Evolutionary conservation across 352 stramenopile species (phyloP).

Genomic region (Sclerospora graminicola): DNA sequence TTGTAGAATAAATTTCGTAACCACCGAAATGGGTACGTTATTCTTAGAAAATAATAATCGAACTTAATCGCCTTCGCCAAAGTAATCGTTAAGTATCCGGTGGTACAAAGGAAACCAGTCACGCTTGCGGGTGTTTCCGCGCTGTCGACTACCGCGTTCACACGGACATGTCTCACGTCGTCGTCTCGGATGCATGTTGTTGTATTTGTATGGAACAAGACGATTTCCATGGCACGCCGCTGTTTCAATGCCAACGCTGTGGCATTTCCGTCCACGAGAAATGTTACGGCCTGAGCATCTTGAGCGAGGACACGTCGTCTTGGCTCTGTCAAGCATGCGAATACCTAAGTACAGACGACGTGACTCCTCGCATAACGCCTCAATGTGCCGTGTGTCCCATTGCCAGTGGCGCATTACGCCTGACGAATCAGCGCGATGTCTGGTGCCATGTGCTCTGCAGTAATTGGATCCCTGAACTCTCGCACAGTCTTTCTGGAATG

Average conservation of each 20-base stretch:
- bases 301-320: constrained; percentile 13
- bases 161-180: neutral
- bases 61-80: neutral
- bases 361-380: constrained; percentile 12
- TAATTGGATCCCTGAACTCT: constrained; percentile 85
- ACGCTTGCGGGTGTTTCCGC: neutral
- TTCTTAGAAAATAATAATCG: no score
- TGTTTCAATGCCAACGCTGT: constrained; percentile 58
- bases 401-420: constrained; percentile 61
- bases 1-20: no score
- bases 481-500: constrained; percentile 41
- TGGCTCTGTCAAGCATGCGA: constrained; percentile 70
- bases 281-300: constrained; percentile 61
- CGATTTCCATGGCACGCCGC: constrained; percentile 45
- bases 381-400: constrained; percentile 62
- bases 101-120: no score
- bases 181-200: constrained; percentile 15
- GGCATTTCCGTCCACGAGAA: constrained; percentile 59
- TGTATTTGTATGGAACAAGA: constrained; percentile 67
- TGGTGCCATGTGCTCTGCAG: constrained; percentile 81
- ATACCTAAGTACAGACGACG: constrained; percentile 10
- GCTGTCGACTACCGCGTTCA: neutral
- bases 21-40: no score
- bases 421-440: constrained; percentile 39
- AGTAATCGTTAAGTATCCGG: constrained; percentile 2